Percentiles rank a stretch among this genome's conserved stretches.
phyloP scores from a whole-genome alignment of 2,329 filamentous ascomycete genomes.

The Neonectria magnoliae region DNA sequence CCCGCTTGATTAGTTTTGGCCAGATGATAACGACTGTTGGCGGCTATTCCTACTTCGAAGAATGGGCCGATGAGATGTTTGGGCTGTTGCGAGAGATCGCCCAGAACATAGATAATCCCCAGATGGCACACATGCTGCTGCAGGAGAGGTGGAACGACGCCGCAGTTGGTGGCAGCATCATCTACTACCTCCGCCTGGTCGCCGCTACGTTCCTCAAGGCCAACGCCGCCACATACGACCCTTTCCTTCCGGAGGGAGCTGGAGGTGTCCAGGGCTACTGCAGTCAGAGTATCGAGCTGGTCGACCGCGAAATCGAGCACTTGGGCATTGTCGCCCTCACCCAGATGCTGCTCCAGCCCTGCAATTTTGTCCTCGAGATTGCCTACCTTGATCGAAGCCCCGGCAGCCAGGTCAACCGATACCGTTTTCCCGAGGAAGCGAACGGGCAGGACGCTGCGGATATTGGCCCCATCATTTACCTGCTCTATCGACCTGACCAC shows the following conservation, averaged over 20 bases:
- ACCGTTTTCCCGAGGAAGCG: slow-evolving; percentile 69
- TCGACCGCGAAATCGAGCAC: slow-evolving; percentile 88
- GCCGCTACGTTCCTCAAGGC: slow-evolving; percentile 87
- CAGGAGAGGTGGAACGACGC: slow-evolving; percentile 78
- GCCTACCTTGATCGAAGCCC: slow-evolving; percentile 89
- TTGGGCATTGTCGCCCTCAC: slow-evolving; percentile 82
- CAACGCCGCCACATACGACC: slow-evolving; percentile 73
- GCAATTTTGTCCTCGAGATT: slow-evolving; percentile 83
- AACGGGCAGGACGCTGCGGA: slow-evolving; percentile 55
- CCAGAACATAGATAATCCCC: slow-evolving; percentile 67
- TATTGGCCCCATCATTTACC: slow-evolving; percentile 64
- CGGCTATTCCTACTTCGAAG: slow-evolving; percentile 77
- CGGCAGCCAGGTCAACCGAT: slow-evolving; percentile 78
- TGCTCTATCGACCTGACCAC: slow-evolving; percentile 79
- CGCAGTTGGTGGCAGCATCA: slow-evolving; percentile 74
- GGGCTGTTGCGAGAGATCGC: slow-evolving; percentile 73
- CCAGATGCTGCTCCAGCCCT: slow-evolving; percentile 81
- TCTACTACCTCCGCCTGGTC: slow-evolving; percentile 86
- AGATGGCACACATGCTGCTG: slow-evolving; percentile 64
- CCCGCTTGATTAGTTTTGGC: slow-evolving; percentile 76
- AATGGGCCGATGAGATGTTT: slow-evolving; percentile 82
- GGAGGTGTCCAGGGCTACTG: slow-evolving; percentile 74
- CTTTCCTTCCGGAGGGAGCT: slow-evolving; percentile 74
- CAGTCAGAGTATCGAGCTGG: slow-evolving; percentile 74
- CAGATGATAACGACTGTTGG: slow-evolving; percentile 76